These are phyloP conservation scores for Xanthoparmelia taractica DNA, from an alignment of 495 filamentous ascomycete genomes.

Conservation along the genomic window DNA sequence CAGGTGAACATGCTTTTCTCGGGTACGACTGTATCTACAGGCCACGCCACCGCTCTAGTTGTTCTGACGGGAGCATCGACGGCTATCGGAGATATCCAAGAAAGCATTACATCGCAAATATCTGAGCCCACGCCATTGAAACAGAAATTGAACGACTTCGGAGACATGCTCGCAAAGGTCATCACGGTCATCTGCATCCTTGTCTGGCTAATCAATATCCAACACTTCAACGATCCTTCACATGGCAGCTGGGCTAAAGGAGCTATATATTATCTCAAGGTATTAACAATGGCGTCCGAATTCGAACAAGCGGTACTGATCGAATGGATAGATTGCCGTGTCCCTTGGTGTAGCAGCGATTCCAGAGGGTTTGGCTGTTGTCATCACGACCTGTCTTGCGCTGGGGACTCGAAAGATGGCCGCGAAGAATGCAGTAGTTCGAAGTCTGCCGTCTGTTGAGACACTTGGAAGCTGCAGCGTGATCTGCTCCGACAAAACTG, in stretches of 20 bases:
- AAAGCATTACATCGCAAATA: constrained; percentile 96
- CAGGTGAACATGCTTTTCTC: constrained; percentile 98
- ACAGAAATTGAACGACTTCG: constrained; percentile 98
- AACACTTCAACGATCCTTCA: constrained; percentile 88
- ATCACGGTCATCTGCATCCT: constrained; percentile 94
- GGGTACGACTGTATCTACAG: constrained; percentile 92
- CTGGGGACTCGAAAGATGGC: constrained; percentile 97
- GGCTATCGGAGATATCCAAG: constrained; percentile 97
- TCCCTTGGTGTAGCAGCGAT: constrained; percentile 97
- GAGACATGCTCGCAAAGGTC: constrained; percentile 92
- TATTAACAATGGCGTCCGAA: neutral
- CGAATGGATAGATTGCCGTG: constrained; percentile 63
- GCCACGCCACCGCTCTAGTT: constrained; percentile 86
- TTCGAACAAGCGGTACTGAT: neutral
- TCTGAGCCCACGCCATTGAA: constrained; percentile 96
- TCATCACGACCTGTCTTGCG: constrained; percentile 94
- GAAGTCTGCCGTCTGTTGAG: constrained; percentile 93
- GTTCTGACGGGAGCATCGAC: constrained; percentile 85
- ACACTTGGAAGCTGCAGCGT: constrained; percentile 98
- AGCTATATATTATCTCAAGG: constrained; percentile 96
- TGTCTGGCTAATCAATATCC: constrained; percentile 97
- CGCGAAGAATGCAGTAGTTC: constrained; percentile 92
- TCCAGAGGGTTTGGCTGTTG: constrained; percentile 92
- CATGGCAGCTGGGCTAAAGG: constrained; percentile 96
- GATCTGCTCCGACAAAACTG: constrained; percentile 99